Evolutionary conservation across 345 rosid genomes (phyloP).

Genomic region (Gossypium anomalum): DNA sequence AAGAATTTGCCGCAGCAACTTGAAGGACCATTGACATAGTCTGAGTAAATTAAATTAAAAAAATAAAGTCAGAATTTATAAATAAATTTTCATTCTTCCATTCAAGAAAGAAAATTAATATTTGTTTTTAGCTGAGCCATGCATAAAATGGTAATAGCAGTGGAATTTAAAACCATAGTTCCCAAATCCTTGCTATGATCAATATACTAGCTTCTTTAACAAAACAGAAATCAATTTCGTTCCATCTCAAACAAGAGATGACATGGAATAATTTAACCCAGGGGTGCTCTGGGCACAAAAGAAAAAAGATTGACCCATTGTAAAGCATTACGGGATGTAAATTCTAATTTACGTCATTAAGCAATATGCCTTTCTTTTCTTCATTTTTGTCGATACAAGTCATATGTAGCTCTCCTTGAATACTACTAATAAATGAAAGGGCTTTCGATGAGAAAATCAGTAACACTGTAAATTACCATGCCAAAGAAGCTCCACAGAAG

Average conservation of each 20-base stretch:
- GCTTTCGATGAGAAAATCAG: slow-evolving; percentile 9
- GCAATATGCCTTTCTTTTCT: not conserved
- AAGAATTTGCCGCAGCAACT: slow-evolving; percentile 62
- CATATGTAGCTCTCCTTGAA: not conserved
- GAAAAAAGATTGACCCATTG: not conserved
- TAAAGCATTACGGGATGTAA: not conserved
- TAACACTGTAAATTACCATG: slow-evolving; percentile 44
- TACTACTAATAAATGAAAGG: not conserved
- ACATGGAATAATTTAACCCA: not conserved
- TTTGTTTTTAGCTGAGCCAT: not conserved
- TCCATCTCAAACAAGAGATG: not conserved
- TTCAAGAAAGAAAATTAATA: not conserved
- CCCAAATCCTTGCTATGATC: not conserved
- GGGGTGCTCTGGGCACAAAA: not conserved
- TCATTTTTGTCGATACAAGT: not conserved
- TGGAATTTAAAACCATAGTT: not conserved
- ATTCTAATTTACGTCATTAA: not conserved
- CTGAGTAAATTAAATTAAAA: slow-evolving; percentile 36
- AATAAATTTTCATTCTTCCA: not conserved
- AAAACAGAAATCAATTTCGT: not conserved
- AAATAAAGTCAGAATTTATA: not conserved
- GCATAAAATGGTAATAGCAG: not conserved
- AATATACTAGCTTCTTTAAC: not conserved
- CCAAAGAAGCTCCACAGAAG: slow-evolving; percentile 79
- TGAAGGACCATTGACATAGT: slow-evolving; percentile 80